Evolutionary conservation across 345 rosid genomes (phyloP).

Genomic region (Hibiscus mutabilis): DNA sequence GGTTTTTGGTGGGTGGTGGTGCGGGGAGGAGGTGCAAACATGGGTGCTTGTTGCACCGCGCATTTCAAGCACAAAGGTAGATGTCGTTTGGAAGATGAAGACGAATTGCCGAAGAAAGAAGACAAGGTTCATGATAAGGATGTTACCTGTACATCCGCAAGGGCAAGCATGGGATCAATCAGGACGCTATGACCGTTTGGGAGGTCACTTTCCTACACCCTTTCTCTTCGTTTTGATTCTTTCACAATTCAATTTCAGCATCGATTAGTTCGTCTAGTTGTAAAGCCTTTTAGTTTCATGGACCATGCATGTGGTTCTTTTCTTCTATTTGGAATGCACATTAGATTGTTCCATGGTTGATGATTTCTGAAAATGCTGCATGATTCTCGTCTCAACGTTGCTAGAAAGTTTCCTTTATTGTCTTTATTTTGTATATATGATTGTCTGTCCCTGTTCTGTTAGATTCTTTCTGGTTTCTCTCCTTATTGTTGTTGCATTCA

Average conservation of each 20-base stretch:
- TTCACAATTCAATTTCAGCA: not conserved
- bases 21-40: constrained; percentile 9
- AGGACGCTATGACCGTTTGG: constrained; percentile 88
- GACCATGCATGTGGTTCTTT: no score
- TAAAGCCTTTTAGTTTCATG: not conserved
- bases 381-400: no score
- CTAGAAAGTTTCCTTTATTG: no score
- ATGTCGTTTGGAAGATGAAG: not conserved
- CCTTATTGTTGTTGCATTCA: not conserved
- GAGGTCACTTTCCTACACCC: constrained; percentile 40
- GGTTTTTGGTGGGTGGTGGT: constrained; percentile 7
- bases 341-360: not conserved
- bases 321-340: not conserved
- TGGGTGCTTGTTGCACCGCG: constrained; percentile 87
- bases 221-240: not conserved
- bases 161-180: constrained; percentile 78
- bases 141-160: constrained; percentile 52
- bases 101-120: not conserved
- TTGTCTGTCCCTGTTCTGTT: no score
- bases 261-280: not conserved
- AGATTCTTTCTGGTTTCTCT: not conserved
- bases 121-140: constrained; percentile 21
- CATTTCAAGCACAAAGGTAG: constrained; percentile 25
- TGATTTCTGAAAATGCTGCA: not conserved
- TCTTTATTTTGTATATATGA: no score